Evolutionary conservation across 768 basidiomycete species (phyloP).

Genomic region (Ephemerocybe angulata): DNA sequence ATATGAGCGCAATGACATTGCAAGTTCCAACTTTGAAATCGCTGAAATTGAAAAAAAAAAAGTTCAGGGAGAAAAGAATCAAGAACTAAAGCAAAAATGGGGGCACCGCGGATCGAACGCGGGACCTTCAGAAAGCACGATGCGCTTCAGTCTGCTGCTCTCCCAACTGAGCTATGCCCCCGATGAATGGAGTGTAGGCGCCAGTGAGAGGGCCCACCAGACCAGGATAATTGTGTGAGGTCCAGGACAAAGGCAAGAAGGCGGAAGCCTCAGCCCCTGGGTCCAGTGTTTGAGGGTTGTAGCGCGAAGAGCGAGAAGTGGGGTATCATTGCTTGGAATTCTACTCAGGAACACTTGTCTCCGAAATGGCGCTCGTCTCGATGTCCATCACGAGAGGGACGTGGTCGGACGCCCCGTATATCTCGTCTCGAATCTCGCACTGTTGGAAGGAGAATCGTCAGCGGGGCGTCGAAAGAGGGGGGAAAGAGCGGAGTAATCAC

Average conservation of each 20-base stretch:
- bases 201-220: too few relatives aligned
- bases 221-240: not conserved
- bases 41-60: too few relatives aligned
- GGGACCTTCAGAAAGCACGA: conserved; percentile 65
- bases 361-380: conserved; percentile 30
- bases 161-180: conserved; percentile 66
- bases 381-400: conserved; percentile 79
- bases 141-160: conserved; percentile 62
- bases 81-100: conserved; percentile 30
- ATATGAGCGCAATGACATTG: too few relatives aligned
- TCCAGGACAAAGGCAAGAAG: not conserved
- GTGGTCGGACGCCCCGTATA: conserved; percentile 87
- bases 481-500: conserved; percentile 22
- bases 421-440: conserved; percentile 84
- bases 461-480: too few relatives aligned
- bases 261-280: not conserved
- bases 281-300: not conserved
- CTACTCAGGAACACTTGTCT: not conserved
- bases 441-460: conserved; percentile 15
- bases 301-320: not conserved
- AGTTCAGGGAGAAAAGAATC: not conserved
- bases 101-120: conserved; percentile 60
- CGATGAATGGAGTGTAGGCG: conserved; percentile 11
- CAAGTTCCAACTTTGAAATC: too few relatives aligned
- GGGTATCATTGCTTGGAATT: not conserved